Evolutionary conservation across 1,284 basidiomycete genomes (phyloP).

Genomic region (Heterobasidion annosum): DNA sequence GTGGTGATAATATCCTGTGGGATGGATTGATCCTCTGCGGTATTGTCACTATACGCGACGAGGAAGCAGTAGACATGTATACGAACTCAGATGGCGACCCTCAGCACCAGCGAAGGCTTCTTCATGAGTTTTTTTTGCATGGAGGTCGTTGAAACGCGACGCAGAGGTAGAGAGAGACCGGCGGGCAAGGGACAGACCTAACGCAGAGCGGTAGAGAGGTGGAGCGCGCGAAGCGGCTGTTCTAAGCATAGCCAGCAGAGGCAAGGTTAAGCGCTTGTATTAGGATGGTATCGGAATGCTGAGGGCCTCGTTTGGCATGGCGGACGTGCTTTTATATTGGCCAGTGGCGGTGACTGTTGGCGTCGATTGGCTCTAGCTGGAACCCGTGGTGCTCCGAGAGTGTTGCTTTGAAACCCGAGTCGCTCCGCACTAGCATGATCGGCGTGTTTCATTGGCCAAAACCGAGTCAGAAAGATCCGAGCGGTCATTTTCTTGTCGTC

Average conservation of each 20-base stretch:
- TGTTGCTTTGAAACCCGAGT: not conserved
- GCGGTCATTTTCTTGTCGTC: no score
- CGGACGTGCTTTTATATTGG: not conserved
- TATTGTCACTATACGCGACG: not conserved
- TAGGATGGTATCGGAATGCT: not conserved
- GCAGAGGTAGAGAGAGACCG: not conserved
- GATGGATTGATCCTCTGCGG: not conserved
- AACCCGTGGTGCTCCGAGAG: not conserved
- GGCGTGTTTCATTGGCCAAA: no score
- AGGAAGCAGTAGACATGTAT: not conserved
- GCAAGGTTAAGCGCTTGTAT: not conserved
- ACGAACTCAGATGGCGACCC: slow-evolving; percentile 23
- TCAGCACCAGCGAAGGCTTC: slow-evolving; percentile 16
- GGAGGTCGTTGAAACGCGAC: not conserved
- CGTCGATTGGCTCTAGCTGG: no score
- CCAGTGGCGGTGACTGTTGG: not conserved
- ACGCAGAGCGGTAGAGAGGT: not conserved
- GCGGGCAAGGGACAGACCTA: not conserved
- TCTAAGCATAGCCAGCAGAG: not conserved
- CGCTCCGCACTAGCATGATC: not conserved
- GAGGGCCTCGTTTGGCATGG: not conserved
- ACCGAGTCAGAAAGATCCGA: no score
- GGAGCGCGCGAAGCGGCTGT: not conserved
- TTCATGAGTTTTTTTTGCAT: not conserved
- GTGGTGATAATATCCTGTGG: not conserved